Conservation (phyloP, 352 stramenopile genomes). For the Phytophthora meadii region DNA sequence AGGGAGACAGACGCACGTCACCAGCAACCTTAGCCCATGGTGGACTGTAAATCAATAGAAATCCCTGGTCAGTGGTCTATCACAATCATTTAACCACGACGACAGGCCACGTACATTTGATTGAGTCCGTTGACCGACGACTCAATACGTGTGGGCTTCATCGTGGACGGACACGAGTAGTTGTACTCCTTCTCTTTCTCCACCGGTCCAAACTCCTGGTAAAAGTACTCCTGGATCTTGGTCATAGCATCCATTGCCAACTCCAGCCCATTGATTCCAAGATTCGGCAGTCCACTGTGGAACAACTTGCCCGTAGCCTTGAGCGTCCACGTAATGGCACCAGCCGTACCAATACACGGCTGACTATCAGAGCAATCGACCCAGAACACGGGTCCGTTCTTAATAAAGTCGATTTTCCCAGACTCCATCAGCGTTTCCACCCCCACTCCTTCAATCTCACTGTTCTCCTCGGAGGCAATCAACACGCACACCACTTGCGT, state of each 20-base stretch:
- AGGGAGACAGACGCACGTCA: constrained; percentile 91
- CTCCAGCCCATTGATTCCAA: constrained; percentile 92
- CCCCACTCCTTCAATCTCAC: constrained; percentile 84
- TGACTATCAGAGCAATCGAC: constrained; percentile 93
- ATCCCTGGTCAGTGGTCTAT: not conserved
- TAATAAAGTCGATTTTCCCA: constrained; percentile 92
- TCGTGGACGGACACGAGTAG: constrained; percentile 88
- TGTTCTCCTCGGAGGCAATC: constrained; percentile 91
- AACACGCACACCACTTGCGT: constrained; percentile 89
- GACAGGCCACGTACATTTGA: constrained; percentile 66
- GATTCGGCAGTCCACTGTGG: constrained; percentile 90
- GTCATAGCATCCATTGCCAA: constrained; percentile 86
- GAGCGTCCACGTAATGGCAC: constrained; percentile 88
- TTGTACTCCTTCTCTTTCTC: constrained; percentile 91
- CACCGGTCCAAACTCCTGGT: constrained; percentile 87
- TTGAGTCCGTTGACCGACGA: constrained; percentile 83
- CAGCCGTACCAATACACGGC: constrained; percentile 92
- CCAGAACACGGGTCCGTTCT: constrained; percentile 93
- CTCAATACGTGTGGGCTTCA: constrained; percentile 89
- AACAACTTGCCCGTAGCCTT: constrained; percentile 93
- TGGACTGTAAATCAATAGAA: constrained; percentile 53
- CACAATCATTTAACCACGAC: not conserved
- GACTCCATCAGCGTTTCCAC: constrained; percentile 90
- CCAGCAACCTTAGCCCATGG: constrained; percentile 91
- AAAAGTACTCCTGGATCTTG: constrained; percentile 91